These are phyloP conservation scores for Fraxinus sp. DNA, from an alignment of 305 asterid species.

Conservation along the genomic window DNA sequence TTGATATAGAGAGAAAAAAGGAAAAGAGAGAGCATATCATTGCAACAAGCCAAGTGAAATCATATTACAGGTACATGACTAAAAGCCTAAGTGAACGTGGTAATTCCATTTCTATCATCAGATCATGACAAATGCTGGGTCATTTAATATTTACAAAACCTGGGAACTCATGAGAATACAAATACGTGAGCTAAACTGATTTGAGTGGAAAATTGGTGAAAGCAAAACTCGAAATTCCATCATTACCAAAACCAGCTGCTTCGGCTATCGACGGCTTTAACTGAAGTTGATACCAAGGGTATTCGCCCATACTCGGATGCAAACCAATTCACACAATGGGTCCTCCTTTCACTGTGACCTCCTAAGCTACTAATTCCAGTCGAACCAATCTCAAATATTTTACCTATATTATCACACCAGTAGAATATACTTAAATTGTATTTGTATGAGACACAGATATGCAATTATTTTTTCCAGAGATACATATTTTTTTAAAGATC, in stretches of 20 bases:
- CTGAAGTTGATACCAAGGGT: slow-evolving; percentile 75
- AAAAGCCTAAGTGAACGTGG: slow-evolving; percentile 16
- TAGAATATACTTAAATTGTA: slow-evolving; percentile 4
- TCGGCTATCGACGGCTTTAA: slow-evolving; percentile 72
- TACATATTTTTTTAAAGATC: neutral
- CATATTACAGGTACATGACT: neutral
- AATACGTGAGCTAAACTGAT: slow-evolving; percentile 5
- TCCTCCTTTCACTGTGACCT: slow-evolving; percentile 69
- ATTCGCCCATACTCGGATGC: slow-evolving; percentile 54
- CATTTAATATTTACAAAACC: slow-evolving; percentile 20
- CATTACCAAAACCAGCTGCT: slow-evolving; percentile 79
- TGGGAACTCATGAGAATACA: slow-evolving; percentile 19
- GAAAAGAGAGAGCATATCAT: neutral
- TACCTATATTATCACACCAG: slow-evolving; percentile 43
- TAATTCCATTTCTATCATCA: slow-evolving; percentile 16
- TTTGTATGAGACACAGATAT: neutral
- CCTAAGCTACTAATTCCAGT: slow-evolving; percentile 85
- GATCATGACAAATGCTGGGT: neutral
- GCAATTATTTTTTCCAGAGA: neutral
- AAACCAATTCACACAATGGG: slow-evolving; percentile 59
- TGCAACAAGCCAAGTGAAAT: neutral
- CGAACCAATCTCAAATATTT: slow-evolving; percentile 72
- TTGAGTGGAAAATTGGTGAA: slow-evolving; percentile 20
- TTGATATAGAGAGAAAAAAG: neutral
- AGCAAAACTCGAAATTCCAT: slow-evolving; percentile 5